A percentile compares a stretch with the other conserved stretches of the same genome.
phyloP scores from a whole-genome alignment of 371 early-diverging fungal species.

The Dentiscutata heterogama region DNA sequence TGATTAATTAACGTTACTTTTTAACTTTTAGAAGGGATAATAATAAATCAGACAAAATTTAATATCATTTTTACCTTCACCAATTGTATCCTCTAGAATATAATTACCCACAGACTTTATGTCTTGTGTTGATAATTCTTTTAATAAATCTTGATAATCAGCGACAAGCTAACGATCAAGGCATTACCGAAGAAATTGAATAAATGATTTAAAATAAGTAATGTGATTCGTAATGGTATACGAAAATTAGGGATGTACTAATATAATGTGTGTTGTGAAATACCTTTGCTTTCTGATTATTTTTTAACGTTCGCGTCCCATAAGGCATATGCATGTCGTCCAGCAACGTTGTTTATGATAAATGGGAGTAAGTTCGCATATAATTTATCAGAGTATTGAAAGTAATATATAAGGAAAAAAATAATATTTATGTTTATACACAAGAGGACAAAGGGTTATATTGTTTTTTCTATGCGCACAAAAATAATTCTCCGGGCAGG shows the following conservation, averaged over 20 bases:
- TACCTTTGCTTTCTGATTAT: constrained; percentile 45
- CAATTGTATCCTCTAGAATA: constrained; percentile 25
- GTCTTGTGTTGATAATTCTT: constrained; percentile 43
- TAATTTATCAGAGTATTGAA: constrained; percentile 6
- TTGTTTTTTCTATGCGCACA: constrained; percentile 15
- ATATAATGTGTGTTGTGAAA: neutral
- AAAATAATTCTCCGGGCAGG: constrained; percentile 25
- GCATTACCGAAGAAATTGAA: neutral
- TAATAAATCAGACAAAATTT: neutral
- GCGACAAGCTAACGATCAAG: constrained; percentile 28
- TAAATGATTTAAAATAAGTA: neutral
- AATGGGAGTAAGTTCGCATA: constrained; percentile 33
- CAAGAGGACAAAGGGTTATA: constrained; percentile 39
- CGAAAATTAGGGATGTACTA: neutral
- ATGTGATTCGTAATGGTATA: neutral
- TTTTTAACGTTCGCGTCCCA: constrained; percentile 26
- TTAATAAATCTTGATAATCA: constrained; percentile 44
- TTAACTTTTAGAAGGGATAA: neutral
- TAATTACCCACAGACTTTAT: constrained; percentile 44
- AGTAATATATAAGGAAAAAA: neutral
- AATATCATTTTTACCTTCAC: constrained; percentile 38
- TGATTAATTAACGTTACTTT: constrained; percentile 42
- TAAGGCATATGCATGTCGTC: constrained; percentile 45
- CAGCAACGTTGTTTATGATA: constrained; percentile 43
- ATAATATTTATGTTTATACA: constrained; percentile 29